phyloP scores from a whole-genome alignment of 306 rosid species.

The Quercus variabilis region DNA sequence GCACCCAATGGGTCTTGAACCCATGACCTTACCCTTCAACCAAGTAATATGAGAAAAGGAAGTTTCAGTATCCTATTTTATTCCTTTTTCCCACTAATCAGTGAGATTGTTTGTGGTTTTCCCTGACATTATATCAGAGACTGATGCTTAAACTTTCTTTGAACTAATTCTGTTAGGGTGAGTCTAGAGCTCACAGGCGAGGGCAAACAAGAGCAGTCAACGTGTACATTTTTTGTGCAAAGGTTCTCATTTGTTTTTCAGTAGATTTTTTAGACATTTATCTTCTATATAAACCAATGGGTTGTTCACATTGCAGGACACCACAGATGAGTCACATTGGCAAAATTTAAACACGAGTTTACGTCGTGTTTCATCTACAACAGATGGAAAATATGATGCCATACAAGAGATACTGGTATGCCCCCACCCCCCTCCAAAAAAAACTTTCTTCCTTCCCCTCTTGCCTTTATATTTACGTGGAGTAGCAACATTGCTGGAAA shows the following conservation, averaged over 20 bases:
- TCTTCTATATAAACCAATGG: constrained; percentile 18
- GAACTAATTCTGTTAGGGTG: constrained; percentile 64
- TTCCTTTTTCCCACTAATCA: not conserved
- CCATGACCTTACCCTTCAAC: no score
- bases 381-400: constrained; percentile 82
- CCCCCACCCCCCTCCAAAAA: not conserved
- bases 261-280: constrained; percentile 15
- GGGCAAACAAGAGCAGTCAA: constrained; percentile 94
- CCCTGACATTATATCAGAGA: not conserved
- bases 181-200: constrained; percentile 96
- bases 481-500: not conserved
- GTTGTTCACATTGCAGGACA: constrained; percentile 53
- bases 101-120: constrained; percentile 4
- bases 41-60: no score
- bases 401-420: constrained; percentile 63
- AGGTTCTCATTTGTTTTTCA: constrained; percentile 49
- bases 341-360: constrained; percentile 68
- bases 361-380: constrained; percentile 72
- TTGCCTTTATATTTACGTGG: constrained; percentile 1
- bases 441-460: not conserved
- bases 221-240: constrained; percentile 80
- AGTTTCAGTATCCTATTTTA: not conserved
- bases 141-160: constrained; percentile 14
- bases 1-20: no score
- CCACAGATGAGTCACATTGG: constrained; percentile 82